Evolutionary conservation across 2,329 filamentous ascomycete genomes (phyloP), one percentile per base, ranked within the genome.

Genomic region (Orbilia quercus): DNA sequence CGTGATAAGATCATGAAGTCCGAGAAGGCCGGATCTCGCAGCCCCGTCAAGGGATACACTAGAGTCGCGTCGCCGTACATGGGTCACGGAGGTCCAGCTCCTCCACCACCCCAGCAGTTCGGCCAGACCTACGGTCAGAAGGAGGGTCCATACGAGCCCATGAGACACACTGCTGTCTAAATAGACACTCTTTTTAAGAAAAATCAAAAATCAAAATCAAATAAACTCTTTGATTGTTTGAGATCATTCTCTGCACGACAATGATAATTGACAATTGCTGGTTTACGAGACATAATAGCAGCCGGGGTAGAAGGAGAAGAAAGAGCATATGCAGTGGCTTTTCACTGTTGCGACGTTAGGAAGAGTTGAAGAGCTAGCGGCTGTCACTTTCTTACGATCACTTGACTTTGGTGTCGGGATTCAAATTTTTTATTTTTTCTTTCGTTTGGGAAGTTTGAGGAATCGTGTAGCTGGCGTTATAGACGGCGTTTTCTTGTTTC

Each of bases 61-160:
- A 76, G 77, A 48, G 74, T 78, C 54, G 45, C 76, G 1, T 38
- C 74, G 16, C 77, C 77, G 1, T 77, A 77, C 47, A 36, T 73
- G n/a, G 69, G 69, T n/a, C 45, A 58, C 28, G 60, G 60, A 14
- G 60, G 60, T 9, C 69, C 60, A 3, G 60, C 69, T 22, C 60
- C 59, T 44, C 53, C 65, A 59, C 74, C 44, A 50, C 72, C 55
- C 54, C 60, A 57, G 50, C 62, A 58, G 63, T 45, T 44, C 40
- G 62, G 62, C 40, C 57, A 62, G 47, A 57, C 51, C 6, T 69
- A 66, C 31, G 58, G 62, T 7, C 34, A 60, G 7, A 73, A 75
- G 16, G 55, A 54, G 22, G 76, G 58, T 11, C 69, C 53, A n/a
- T 78, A 75, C 48, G 77, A 78, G 66, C 77, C 77, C 16, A 73